Conservation (phyloP, 2,329 filamentous ascomycete genomes). For the Incumbomyces lentus region DNA sequence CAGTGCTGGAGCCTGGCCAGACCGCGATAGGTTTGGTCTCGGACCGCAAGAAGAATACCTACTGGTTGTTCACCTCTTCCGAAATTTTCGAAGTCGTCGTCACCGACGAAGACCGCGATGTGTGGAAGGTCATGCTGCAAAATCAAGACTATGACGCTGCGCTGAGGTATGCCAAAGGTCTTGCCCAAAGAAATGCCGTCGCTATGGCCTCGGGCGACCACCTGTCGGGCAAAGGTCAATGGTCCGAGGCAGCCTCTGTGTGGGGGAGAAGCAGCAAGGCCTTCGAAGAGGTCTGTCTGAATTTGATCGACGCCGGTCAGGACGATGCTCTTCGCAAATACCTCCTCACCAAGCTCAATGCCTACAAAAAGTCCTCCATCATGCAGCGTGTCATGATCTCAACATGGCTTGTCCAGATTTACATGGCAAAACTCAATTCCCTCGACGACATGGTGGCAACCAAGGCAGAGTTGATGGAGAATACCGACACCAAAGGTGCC, state of each 20-base stretch:
- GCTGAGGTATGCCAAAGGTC: slow-evolving; percentile 69
- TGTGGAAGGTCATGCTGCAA: slow-evolving; percentile 89
- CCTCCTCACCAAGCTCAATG: slow-evolving; percentile 69
- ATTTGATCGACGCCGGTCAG: slow-evolving; percentile 80
- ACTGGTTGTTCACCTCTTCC: slow-evolving; percentile 85
- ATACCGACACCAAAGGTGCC: slow-evolving; percentile 59
- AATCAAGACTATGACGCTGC: slow-evolving; percentile 81
- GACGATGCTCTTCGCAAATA: slow-evolving; percentile 87
- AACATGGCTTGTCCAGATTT: slow-evolving; percentile 89
- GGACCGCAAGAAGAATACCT: slow-evolving; percentile 90
- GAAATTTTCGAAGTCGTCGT: slow-evolving; percentile 93
- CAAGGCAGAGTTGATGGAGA: slow-evolving; percentile 68
- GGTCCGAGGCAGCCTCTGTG: slow-evolving; percentile 72
- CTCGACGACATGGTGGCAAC: slow-evolving; percentile 90
- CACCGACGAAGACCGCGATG: slow-evolving; percentile 78
- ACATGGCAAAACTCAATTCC: slow-evolving; percentile 93
- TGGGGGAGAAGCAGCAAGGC: slow-evolving; percentile 94
- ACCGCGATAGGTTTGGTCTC: slow-evolving; percentile 73
- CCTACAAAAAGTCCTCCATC: slow-evolving; percentile 66
- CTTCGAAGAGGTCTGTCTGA: slow-evolving; percentile 89
- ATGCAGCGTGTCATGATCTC: slow-evolving; percentile 97
- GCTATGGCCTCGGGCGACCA: slow-evolving; percentile 87
- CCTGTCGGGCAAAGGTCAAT: slow-evolving; percentile 70
- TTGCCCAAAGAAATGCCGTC: slow-evolving; percentile 77
- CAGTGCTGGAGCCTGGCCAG: slow-evolving; percentile 70